Percentiles rank a stretch among this genome's conserved stretches.
Evolutionary conservation across 2,329 filamentous ascomycete genomes (phyloP).

Genomic region (Plenodomus tracheiphilus): DNA sequence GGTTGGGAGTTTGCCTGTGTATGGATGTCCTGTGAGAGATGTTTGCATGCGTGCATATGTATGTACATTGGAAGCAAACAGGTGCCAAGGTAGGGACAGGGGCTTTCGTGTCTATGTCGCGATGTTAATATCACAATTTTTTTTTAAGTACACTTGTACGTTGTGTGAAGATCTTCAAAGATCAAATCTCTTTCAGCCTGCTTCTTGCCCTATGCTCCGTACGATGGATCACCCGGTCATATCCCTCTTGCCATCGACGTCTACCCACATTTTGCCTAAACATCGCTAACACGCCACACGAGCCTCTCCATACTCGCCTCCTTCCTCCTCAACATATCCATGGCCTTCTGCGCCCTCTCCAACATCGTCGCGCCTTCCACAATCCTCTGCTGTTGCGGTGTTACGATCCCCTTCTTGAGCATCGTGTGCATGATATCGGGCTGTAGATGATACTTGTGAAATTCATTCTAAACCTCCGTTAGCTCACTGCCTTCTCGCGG

Average conservation of each 20-base stretch:
- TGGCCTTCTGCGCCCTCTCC: conserved; percentile 48
- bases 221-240: too few species aligned
- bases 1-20: too few species aligned
- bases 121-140: too few species aligned
- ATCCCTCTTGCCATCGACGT: too few species aligned
- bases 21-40: not conserved
- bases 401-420: conserved; percentile 45
- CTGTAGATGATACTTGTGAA: conserved; percentile 60
- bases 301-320: conserved; percentile 52
- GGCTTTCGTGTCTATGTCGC: too few species aligned
- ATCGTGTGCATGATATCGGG: conserved; percentile 59
- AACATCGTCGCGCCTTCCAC: conserved; percentile 49
- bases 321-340: conserved; percentile 49
- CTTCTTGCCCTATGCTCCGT: too few species aligned
- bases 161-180: too few species aligned
- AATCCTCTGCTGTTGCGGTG: conserved; percentile 47
- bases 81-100: too few species aligned
- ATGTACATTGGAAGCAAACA: too few species aligned
- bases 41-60: not conserved
- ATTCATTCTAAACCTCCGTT: conserved; percentile 51
- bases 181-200: too few species aligned
- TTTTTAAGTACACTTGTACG: too few species aligned
- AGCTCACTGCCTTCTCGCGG: not conserved
- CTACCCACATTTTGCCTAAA: not conserved
- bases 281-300: conserved; percentile 41